These are phyloP conservation scores for Stagonosporopsis tanaceti DNA, from an alignment of 2,329 filamentous ascomycete species.

Conservation along the genomic window DNA sequence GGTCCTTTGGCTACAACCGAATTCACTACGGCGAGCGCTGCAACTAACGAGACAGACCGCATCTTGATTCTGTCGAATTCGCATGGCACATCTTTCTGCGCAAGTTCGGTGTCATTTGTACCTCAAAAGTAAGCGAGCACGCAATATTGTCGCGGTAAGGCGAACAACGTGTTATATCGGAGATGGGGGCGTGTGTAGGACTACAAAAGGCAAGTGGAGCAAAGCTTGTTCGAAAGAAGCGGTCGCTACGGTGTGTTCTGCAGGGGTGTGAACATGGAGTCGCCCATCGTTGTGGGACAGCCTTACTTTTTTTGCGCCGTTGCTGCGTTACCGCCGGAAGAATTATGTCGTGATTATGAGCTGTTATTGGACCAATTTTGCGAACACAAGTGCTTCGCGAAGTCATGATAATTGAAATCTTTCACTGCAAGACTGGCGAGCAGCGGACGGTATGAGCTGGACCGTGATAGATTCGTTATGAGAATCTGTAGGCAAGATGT, in stretches of 20 bases:
- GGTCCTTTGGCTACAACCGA: conserved; percentile 19
- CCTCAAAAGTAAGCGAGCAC: not conserved
- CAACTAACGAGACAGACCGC: conserved; percentile 5
- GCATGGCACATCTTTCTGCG: not conserved
- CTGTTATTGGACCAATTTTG: not conserved
- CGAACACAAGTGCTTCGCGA: not conserved
- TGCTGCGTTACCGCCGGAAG: conserved; percentile 4
- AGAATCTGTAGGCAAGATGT: not conserved
- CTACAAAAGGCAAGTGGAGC: conserved; percentile 8
- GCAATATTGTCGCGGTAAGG: conserved; percentile 10
- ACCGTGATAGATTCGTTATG: too few relatives aligned
- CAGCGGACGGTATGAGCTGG: too few relatives aligned
- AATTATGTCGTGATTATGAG: conserved; percentile 13
- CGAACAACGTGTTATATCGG: conserved; percentile 2
- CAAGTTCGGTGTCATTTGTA: not conserved
- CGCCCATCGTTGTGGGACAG: not conserved
- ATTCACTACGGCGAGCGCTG: conserved; percentile 1
- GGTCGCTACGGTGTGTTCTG: conserved; percentile 8
- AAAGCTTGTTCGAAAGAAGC: conserved; percentile 19
- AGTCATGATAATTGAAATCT: not conserved
- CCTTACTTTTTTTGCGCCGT: not conserved
- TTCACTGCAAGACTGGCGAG: not conserved
- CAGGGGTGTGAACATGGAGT: conserved; percentile 4
- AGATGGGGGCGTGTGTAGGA: not conserved
- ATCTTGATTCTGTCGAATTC: not conserved